phyloP scores from a whole-genome alignment of 768 basidiomycete genomes.

The Krasilnikovozyma curviuscula region DNA sequence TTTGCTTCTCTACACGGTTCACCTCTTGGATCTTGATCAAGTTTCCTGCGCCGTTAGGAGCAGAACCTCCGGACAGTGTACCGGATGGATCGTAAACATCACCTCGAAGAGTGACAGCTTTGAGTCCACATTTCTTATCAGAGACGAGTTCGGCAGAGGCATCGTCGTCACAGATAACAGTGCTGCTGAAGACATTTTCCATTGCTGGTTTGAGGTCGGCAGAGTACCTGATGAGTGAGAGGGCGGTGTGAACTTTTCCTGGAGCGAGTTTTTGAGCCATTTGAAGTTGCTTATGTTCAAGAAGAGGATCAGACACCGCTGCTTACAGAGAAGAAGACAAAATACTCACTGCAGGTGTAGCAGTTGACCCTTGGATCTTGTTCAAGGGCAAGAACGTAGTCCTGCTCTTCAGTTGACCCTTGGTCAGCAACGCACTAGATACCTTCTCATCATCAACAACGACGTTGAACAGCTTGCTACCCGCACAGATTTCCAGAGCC shows the following conservation, averaged over 20 bases:
- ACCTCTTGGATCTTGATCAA: conserved; percentile 71
- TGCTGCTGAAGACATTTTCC: conserved; percentile 81
- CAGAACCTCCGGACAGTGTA: conserved; percentile 75
- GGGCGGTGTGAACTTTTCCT: conserved; percentile 62
- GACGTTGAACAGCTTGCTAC: conserved; percentile 75
- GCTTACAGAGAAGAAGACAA: neutral
- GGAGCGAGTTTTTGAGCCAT: conserved; percentile 52
- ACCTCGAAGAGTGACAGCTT: conserved; percentile 80
- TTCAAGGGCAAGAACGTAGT: conserved; percentile 87
- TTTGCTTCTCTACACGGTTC: conserved; percentile 42
- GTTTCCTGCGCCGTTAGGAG: conserved; percentile 47
- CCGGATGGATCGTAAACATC: conserved; percentile 95
- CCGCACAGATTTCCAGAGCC: conserved; percentile 82
- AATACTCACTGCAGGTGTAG: conserved; percentile 34
- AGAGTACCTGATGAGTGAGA: conserved; percentile 71
- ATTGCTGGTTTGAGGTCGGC: conserved; percentile 71
- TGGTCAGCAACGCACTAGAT: conserved; percentile 63
- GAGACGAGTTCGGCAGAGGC: conserved; percentile 73
- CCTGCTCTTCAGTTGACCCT: conserved; percentile 58
- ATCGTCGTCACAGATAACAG: conserved; percentile 74
- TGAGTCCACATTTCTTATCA: conserved; percentile 43
- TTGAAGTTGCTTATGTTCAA: conserved; percentile 47
- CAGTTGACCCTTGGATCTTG: conserved; percentile 54
- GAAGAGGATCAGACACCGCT: neutral
- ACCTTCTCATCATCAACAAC: conserved; percentile 80